Conservation (phyloP, 2,329 filamentous ascomycete genomes). For the Dothistroma septosporum region DNA sequence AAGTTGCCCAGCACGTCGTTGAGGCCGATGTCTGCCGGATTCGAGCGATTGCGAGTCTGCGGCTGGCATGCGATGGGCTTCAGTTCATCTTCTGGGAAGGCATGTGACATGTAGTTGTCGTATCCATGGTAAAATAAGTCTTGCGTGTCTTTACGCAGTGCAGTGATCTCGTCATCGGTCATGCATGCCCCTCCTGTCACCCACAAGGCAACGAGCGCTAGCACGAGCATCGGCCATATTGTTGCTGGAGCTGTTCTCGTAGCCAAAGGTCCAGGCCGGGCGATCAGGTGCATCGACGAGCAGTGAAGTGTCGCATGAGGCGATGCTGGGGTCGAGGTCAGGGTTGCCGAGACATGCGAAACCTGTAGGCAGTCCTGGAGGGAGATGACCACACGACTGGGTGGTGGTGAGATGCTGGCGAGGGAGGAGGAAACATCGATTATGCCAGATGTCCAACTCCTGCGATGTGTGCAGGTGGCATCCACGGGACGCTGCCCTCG, state of each 20-base stretch:
- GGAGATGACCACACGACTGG: not conserved
- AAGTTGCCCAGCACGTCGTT: slow-evolving; percentile 98
- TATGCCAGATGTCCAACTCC: not conserved
- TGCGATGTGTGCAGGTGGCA: not conserved
- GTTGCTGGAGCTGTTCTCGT: slow-evolving; percentile 3
- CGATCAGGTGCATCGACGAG: slow-evolving; percentile 26
- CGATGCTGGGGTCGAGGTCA: not conserved
- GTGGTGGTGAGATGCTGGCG: not conserved
- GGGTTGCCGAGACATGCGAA: not conserved
- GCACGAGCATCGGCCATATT: slow-evolving; percentile 34
- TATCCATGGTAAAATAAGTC: slow-evolving; percentile 96
- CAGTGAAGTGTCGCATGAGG: slow-evolving; percentile 6
- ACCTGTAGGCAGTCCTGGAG: slow-evolving; percentile 1
- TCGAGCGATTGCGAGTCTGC: slow-evolving; percentile 74
- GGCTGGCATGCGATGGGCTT: slow-evolving; percentile 81
- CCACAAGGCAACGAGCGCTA: slow-evolving; percentile 33
- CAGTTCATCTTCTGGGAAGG: slow-evolving; percentile 94
- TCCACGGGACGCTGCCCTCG: not conserved
- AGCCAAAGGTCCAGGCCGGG: slow-evolving; percentile 23
- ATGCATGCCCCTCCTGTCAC: slow-evolving; percentile 40
- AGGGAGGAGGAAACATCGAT: not conserved
- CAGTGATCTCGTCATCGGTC: slow-evolving; percentile 41
- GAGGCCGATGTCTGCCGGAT: slow-evolving; percentile 76
- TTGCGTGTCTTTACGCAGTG: slow-evolving; percentile 45
- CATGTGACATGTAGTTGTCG: slow-evolving; percentile 88